Percentiles rank a stretch among this genome's conserved stretches.
Evolutionary conservation across 2,329 filamentous ascomycete genomes (phyloP).

Genomic region (Whalleya microplaca): DNA sequence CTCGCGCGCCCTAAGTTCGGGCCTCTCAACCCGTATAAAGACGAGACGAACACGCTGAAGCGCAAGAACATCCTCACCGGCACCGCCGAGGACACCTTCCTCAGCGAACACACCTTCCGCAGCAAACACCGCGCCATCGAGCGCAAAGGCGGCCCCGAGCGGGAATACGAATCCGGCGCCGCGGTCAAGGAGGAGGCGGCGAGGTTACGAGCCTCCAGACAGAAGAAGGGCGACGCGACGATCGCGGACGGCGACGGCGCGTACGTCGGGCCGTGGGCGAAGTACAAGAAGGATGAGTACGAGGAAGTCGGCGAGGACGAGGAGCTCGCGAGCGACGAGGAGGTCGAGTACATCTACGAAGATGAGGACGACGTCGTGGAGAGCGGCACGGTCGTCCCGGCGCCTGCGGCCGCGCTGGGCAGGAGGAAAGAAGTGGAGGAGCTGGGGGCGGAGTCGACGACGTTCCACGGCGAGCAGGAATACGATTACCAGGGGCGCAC

Average conservation of each 20-base stretch:
- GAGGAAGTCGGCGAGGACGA: constrained; percentile 76
- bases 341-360: constrained; percentile 77
- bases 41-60: constrained; percentile 64
- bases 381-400: constrained; percentile 64
- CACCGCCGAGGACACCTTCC: constrained; percentile 81
- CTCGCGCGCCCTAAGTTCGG: constrained; percentile 68
- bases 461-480: constrained; percentile 81
- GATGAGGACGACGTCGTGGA: constrained; percentile 69
- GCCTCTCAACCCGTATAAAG: constrained; percentile 75
- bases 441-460: constrained; percentile 75
- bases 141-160: constrained; percentile 61
- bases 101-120: constrained; percentile 90
- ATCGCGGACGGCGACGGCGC: constrained; percentile 85
- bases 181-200: constrained; percentile 73
- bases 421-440: constrained; percentile 62
- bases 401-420: constrained; percentile 57
- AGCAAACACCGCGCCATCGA: constrained; percentile 85
- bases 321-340: constrained; percentile 76
- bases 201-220: constrained; percentile 71
- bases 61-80: constrained; percentile 85
- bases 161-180: constrained; percentile 57
- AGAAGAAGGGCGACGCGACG: constrained; percentile 81
- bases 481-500: constrained; percentile 94
- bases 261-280: constrained; percentile 95
- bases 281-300: constrained; percentile 73